These are phyloP conservation scores for Raphanus hybrid DNA, from an alignment of 441 rosid genomes.

Conservation along the genomic window DNA sequence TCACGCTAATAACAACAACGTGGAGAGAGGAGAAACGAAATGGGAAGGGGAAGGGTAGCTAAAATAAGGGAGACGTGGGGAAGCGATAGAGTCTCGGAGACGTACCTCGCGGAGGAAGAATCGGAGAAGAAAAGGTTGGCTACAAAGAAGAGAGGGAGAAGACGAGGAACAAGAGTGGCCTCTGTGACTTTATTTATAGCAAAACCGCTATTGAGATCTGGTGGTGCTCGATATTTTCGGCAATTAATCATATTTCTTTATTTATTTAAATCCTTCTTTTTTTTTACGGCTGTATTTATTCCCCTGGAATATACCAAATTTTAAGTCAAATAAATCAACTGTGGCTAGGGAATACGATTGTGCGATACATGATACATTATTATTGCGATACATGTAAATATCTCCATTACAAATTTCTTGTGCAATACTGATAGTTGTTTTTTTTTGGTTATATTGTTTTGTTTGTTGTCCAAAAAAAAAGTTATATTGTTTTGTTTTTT, in stretches of 20 bases:
- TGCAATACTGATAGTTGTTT: not conserved
- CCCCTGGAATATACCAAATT: not conserved
- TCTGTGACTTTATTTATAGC: conserved; percentile 45
- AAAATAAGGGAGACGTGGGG: conserved; percentile 24
- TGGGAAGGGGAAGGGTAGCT: conserved; percentile 9
- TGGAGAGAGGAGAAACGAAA: conserved; percentile 2
- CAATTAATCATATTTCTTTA: not conserved
- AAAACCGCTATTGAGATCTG: conserved; percentile 33
- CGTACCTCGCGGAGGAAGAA: conserved; percentile 62
- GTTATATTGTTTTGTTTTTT: not conserved
- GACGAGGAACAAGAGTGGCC: conserved; percentile 46
- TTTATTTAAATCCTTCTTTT: not conserved
- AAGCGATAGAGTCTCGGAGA: conserved; percentile 35
- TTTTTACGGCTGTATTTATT: not conserved
- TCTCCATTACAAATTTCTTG: not conserved
- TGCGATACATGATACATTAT: no score
- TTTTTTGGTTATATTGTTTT: not conserved
- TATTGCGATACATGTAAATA: not conserved
- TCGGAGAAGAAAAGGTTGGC: conserved; percentile 45
- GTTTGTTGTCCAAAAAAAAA: not conserved
- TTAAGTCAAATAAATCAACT: not conserved
- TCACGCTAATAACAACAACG: not conserved
- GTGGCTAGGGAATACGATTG: not conserved
- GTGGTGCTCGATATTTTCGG: conserved; percentile 38
- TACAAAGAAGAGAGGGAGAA: conserved; percentile 11